A percentile compares a stretch with the other conserved stretches of the same genome.
Conservation (phyloP, 768 basidiomycete species). For the Leccinum barrowsii region DNA sequence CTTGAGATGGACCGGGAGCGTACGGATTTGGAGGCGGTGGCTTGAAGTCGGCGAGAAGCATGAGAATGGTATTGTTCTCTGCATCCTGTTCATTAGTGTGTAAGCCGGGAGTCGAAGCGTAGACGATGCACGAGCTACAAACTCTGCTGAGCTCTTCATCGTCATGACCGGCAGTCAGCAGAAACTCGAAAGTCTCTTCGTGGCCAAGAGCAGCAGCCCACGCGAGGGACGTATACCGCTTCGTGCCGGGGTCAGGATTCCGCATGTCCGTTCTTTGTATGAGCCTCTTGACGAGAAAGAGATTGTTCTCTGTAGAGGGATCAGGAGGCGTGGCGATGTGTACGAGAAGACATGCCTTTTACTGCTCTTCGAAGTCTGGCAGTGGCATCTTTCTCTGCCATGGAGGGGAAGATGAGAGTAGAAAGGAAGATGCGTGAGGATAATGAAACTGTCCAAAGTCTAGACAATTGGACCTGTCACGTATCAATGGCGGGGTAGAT, state of each 20-base stretch:
- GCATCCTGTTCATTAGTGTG: constrained; percentile 56
- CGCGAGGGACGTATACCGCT: constrained; percentile 81
- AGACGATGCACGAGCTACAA: constrained; percentile 28
- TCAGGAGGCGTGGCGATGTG: constrained; percentile 7
- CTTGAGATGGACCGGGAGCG: constrained; percentile 43
- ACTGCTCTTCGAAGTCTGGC: constrained; percentile 75
- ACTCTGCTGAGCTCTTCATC: constrained; percentile 91
- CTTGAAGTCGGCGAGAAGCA: constrained; percentile 84
- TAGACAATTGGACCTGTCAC: constrained; percentile 23
- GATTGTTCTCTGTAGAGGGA: constrained; percentile 76
- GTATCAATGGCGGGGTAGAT: constrained; percentile 7
- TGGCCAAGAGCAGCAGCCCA: constrained; percentile 89
- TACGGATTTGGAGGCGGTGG: constrained; percentile 48
- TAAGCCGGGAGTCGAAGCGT: constrained; percentile 16
- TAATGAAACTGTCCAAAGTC: constrained; percentile 16
- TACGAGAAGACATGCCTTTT: constrained; percentile 48
- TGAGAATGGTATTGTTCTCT: constrained; percentile 90
- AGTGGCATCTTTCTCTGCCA: constrained; percentile 83
- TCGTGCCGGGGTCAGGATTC: constrained; percentile 76
- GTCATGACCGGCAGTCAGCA: constrained; percentile 84
- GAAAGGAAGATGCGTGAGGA: constrained; percentile 21
- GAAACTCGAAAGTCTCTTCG: constrained; percentile 91
- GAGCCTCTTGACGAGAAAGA: constrained; percentile 87
- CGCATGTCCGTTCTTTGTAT: constrained; percentile 84
- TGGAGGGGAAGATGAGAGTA: constrained; percentile 33